phyloP scores from a whole-genome alignment of 2,329 filamentous ascomycete species.

The Parafenestella ontariensis region DNA sequence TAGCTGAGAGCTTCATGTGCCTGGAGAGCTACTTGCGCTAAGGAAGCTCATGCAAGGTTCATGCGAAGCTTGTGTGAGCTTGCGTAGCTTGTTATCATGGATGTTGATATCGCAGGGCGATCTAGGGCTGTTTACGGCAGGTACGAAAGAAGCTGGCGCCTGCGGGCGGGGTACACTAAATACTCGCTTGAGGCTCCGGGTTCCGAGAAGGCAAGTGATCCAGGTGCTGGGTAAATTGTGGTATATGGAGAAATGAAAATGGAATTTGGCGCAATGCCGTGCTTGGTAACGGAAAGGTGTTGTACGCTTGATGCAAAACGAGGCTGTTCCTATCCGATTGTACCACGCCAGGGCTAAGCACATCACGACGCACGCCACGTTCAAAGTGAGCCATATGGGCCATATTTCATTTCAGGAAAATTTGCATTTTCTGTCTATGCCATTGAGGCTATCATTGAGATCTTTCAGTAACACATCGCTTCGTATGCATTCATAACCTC shows the following conservation, averaged over 20 bases:
- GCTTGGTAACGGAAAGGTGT: too few relatives aligned
- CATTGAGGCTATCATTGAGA: conserved; percentile 12
- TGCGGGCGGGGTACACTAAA: not conserved
- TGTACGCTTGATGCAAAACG: too few relatives aligned
- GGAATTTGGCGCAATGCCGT: too few relatives aligned
- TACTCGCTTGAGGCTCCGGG: not conserved
- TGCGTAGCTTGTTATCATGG: conserved; percentile 25
- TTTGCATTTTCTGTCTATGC: conserved; percentile 16
- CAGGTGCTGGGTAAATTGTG: not conserved
- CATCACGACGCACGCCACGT: not conserved
- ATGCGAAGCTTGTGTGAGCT: conserved; percentile 20
- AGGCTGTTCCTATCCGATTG: not conserved
- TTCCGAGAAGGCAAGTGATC: not conserved
- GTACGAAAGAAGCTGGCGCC: conserved; percentile 4
- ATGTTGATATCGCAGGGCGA: conserved; percentile 3
- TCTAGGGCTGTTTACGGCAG: conserved; percentile 27
- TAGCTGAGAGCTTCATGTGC: not conserved
- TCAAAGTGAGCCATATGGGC: not conserved
- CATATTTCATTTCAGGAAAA: too few relatives aligned
- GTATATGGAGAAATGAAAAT: too few relatives aligned
- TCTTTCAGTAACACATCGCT: conserved; percentile 27
- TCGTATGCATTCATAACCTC: conserved; percentile 34
- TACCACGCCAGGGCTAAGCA: not conserved
- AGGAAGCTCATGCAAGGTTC: conserved; percentile 7
- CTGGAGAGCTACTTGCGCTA: conserved; percentile 2